Conservation (phyloP, 805 yeast species). For the Suhomyces sp. region DNA sequence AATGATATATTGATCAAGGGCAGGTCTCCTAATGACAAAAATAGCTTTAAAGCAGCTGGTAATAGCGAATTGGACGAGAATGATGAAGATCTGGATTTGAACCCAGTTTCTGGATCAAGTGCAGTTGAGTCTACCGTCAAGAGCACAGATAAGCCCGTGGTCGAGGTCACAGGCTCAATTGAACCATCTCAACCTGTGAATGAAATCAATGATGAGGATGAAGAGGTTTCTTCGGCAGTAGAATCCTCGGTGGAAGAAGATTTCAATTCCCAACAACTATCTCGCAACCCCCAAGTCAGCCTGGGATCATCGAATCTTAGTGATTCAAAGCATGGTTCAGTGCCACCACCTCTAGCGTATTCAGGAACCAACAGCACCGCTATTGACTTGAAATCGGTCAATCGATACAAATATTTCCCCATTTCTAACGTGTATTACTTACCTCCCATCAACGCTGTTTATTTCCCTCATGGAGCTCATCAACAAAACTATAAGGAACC, state of each 20-base stretch:
- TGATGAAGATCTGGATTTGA: background rate
- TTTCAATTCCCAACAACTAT: background rate
- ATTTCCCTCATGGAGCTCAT: conserved; percentile 55
- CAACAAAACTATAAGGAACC: conserved; percentile 19
- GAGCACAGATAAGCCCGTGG: background rate
- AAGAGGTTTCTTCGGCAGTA: conserved; percentile 1
- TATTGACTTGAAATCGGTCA: conserved; percentile 9
- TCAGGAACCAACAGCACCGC: conserved; percentile 1
- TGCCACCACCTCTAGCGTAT: conserved; percentile 2
- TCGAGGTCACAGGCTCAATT: conserved; percentile 1
- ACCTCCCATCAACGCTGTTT: conserved; percentile 55
- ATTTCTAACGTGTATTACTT: conserved; percentile 49
- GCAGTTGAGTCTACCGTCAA: background rate
- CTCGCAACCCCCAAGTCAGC: background rate
- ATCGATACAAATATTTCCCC: conserved; percentile 48
- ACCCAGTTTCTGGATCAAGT: background rate
- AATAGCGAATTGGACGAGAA: conserved; percentile 7
- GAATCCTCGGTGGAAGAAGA: conserved; percentile 4
- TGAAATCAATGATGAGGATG: conserved; percentile 7
- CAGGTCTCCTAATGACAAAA: conserved; percentile 7
- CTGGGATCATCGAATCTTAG: conserved; percentile 1
- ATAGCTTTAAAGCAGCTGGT: conserved; percentile 7
- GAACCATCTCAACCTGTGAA: background rate
- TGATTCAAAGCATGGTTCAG: background rate
- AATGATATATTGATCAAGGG: conserved; percentile 45